Evolutionary conservation across 176 grass and related monocot genomes (phyloP), one percentile per base, ranked within the genome.

Genomic region (Pontederia paniculata): DNA sequence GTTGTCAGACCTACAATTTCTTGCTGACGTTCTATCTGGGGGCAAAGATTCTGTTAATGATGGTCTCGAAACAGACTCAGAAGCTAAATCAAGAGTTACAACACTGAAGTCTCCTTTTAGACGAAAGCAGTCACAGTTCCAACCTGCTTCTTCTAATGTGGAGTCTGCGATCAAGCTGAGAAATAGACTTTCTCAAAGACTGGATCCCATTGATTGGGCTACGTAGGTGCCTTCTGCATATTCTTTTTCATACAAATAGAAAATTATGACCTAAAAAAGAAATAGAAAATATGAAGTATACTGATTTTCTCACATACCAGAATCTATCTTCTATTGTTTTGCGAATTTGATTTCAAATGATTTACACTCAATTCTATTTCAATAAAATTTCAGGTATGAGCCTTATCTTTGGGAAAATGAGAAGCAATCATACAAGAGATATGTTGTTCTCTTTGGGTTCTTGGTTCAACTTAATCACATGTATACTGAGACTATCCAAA

Each of bases 381-480:
- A 70, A 48, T 12, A 12, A 64, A 79, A 42, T 64, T 84, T 77
- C 81, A 99, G 94, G 78, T 99, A 99, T 70, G 94, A 99, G 58
- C 63, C 84, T 62, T 99, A 99, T 62, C 60, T 99, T 15, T 93
- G 94, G 94, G 87, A 93, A 84, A 99, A 99, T 61, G 94, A 99
- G 87, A 91, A 99, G 73, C 94, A 99, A 77, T 99, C 83, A 74
- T 99, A 99, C 75, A 99, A 91, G 78, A 78, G 87, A 23, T 88
- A 80, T 54, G 88, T 85, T 21, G 94, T 99, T 73, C 76, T 99
- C 56, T 93, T 99, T 20, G 94, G 94, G 17, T 99, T 85, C 74
- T 80, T 99, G 62, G 94, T 99, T 76, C 83, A 99, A 72, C 52
- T 99, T 51, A 99, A 99, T 77, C 83, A 82, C 51, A 73, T 88